Evolutionary conservation across 495 filamentous ascomycete species (phyloP), one percentile per base, ranked within the genome.

Genomic region (Friedmanniomyces simplex): DNA sequence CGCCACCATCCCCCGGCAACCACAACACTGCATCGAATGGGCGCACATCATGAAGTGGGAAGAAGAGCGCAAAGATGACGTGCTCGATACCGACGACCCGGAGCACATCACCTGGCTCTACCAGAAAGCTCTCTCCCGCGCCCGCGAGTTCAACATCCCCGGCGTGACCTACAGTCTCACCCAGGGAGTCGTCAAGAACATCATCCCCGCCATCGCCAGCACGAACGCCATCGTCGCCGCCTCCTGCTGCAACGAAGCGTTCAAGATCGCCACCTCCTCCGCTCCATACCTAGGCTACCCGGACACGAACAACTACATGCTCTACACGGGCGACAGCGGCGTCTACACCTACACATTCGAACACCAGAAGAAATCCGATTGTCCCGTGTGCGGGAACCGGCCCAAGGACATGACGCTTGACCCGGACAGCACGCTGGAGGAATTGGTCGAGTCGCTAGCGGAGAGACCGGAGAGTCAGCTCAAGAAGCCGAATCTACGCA

Each of bases 11-110:
- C 94, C 94, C 3, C 87, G 94, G 18, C 94, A 99, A 67, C 94
- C 94, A 24, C 88, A 96, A 67, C 94, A 99, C 69, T 99, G 94
- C 68, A 91, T 99, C 71, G 94, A 99, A 70, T 99, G 94, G 94
- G 94, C 94, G 16, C 89, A 96, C 67, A 88, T 97, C 69, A 86
- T 89, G 45, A 83, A 82, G 30, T 89, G 85, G 85, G 81, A 83
- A 57, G 74, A 83, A 54, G 83, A 85, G 66, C 68, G 73, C 36
- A 75, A 74, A 59, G 63, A 60, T 32, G 43, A 59, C 74, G 74
- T 78, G 13, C 84, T 99, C 55, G 94, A 99, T 69, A 96, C 87
- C 57, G 94, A 99, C 69, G 87, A 99, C 64, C 87, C 95, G 53
- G 91, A 93, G 65, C 94, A 99, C 68, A 95, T 97, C 66, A 88